phyloP scores from a whole-genome alignment of 176 grass and related monocot species.

The Paspalum vaginatum region DNA sequence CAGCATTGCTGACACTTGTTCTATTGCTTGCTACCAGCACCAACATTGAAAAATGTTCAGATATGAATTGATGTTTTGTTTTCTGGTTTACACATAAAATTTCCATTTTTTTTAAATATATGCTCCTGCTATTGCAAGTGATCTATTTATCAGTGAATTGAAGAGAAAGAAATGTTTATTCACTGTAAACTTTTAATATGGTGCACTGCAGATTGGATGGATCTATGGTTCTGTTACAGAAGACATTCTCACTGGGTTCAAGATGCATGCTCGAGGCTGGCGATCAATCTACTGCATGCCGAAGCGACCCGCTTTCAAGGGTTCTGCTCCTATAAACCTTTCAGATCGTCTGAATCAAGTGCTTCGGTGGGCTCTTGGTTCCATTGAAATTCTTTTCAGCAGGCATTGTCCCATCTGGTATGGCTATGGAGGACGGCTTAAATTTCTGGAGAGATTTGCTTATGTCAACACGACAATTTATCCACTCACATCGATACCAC shows the following conservation, averaged over 20 bases:
- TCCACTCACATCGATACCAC: slow-evolving; percentile 77
- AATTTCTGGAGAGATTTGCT: slow-evolving; percentile 90
- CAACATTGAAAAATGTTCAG: not conserved
- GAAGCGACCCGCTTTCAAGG: slow-evolving; percentile 80
- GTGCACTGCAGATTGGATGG: slow-evolving; percentile 81
- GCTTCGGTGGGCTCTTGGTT: slow-evolving; percentile 90
- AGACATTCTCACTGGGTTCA: slow-evolving; percentile 92
- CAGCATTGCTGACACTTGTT: not conserved
- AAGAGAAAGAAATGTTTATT: not conserved
- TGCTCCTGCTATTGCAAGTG: slow-evolving; percentile 15
- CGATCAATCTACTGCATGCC: slow-evolving; percentile 94
- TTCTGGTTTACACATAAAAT: not conserved
- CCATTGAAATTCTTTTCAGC: slow-evolving; percentile 91
- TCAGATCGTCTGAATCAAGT: slow-evolving; percentile 95
- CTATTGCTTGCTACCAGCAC: slow-evolving; percentile 7
- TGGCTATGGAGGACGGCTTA: slow-evolving; percentile 78
- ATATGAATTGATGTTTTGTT: slow-evolving; percentile 11
- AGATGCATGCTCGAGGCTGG: slow-evolving; percentile 96
- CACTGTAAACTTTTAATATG: slow-evolving; percentile 17
- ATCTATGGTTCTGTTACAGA: slow-evolving; percentile 96
- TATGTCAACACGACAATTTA: slow-evolving; percentile 94
- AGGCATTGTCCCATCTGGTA: slow-evolving; percentile 95
- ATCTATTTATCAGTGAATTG: slow-evolving; percentile 5
- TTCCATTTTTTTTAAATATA: not conserved
- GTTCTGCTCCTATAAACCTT: slow-evolving; percentile 89